Base-by-base conservation (phyloP, 2,329 filamentous ascomycete genomes). In the Pestalotiopsis fici region DNA sequence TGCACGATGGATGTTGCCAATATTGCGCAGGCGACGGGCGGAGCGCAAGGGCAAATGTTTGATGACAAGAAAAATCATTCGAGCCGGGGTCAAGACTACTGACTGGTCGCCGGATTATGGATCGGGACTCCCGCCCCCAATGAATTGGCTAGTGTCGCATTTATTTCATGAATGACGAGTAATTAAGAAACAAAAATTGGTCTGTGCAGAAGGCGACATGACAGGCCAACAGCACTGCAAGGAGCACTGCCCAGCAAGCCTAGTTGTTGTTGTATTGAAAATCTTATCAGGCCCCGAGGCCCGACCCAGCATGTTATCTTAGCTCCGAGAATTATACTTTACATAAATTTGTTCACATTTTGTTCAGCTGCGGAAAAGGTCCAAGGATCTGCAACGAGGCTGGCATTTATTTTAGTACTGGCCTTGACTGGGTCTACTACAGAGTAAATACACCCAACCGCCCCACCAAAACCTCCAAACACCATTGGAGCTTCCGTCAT, bases 401-500 rank as follows among this genome's bases (percentile, higher is more conserved):
- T 60, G 57, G 28, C 57, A 12, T 18, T 37, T 35, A 31, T 9
- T 50, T n/a, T n/a, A n/a, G n/a, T n/a, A n/a, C n/a, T n/a, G n/a
- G n/a, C n/a, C n/a, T n/a, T n/a, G n/a, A n/a, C n/a, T n/a, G n/a
- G n/a, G n/a, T n/a, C n/a, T n/a, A n/a, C n/a, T n/a, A n/a, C n/a
- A 18, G 21, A 9, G 18, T 50, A 7, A 35, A 35, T 18, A 21
- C 43, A 50, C 18, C 43, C 43, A 64, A 31, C 11, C 28, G 61
- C 61, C 61, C 61, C 61, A 64, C 61, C 61, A 55, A 64, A 64
- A 56, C 23, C 31, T 39, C 18, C 11, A 18, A 21, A 21, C 55
- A 27, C 37, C 47, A 55, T 55, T 64, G 47, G 28, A 64, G 61
- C 61, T 64, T 64, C 39, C 61, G 54, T 57, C 63, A 65, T 47